phyloP scores from a whole-genome alignment of 306 rosid species.

The barrel medic (Medicago truncatula) region DNA sequence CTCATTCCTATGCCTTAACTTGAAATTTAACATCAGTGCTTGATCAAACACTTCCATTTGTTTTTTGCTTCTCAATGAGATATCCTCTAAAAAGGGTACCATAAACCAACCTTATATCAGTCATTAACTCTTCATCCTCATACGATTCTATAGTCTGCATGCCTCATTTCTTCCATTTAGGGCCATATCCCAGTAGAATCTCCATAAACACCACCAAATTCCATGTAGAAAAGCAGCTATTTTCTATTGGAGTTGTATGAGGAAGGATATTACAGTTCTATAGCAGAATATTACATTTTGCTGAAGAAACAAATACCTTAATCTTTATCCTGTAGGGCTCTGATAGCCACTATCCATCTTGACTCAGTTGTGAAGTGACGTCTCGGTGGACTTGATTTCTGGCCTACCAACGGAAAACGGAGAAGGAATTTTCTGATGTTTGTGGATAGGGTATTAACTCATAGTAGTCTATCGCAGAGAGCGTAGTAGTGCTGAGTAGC shows the following conservation, averaged over 20 bases:
- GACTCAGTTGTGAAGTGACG: neutral
- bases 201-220: conserved; percentile 7
- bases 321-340: neutral
- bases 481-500: neutral
- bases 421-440: neutral
- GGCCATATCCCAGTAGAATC: neutral
- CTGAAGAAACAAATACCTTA: neutral
- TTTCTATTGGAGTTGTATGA: conserved; percentile 4
- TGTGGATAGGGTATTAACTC: neutral
- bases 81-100: neutral
- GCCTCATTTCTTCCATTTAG: neutral
- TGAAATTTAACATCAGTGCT: neutral
- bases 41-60: neutral
- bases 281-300: neutral
- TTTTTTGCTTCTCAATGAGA: neutral
- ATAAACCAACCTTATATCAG: neutral
- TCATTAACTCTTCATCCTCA: neutral
- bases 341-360: conserved; percentile 1
- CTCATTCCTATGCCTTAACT: neutral
- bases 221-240: neutral
- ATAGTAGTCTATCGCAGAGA: neutral
- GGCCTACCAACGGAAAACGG: neutral
- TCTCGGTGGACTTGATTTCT: neutral
- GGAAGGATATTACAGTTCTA: neutral
- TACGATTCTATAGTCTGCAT: neutral